Base-by-base conservation (phyloP, 106 monocot genomes). In the Acorus gramineus region DNA sequence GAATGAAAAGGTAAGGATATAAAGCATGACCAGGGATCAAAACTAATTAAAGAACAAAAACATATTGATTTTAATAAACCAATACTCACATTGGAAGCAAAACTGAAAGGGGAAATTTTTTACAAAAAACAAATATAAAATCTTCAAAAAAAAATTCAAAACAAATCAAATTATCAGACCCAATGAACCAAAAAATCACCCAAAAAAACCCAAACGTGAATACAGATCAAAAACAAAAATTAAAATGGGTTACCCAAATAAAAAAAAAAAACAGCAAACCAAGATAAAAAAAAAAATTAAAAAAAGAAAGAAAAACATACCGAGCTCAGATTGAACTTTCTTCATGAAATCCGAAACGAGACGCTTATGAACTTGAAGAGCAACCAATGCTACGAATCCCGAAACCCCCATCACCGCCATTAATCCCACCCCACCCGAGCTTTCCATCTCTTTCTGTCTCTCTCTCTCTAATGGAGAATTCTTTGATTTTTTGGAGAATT, bases 361-460 rank as follows among this genome's bases (percentile, higher is more conserved):
- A 42, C 84, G 80, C 53, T 72, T 71, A 53, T 80, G 80, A 6
- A 72, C 55, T 64, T 79, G 79, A 11, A 69, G 51, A 54, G 72
- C 68, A 3, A 84, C 65, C 46, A 84, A 72, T 0, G 76, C 79
- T 8, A 79, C 72, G 68, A 78, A 79, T 68, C 83, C 74, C 11
- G 84, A 85, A 7, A 77, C 70, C 10, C 74, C 84, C 55, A 80
- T 46, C 5, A 85, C 80, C 7, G 84, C 84, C 80, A 80, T 67
- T 59, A 85, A 52, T n/a, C 84, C 84, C 57, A 71, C 48, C 47
- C 76, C 80, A 47, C 57, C 61, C 7, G 80, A 67, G 47, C 74
- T 68, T 45, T 74, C 84, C 84, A 85, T 74, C 46, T 54, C 61
- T 46, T n/a, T 56, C 11, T 8, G 44, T 74, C 65, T 49, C 61